A percentile compares a stretch with the other conserved stretches of the same genome.
Conservation (phyloP, 2,329 filamentous ascomycete species). For the Mariannaea sp. region DNA sequence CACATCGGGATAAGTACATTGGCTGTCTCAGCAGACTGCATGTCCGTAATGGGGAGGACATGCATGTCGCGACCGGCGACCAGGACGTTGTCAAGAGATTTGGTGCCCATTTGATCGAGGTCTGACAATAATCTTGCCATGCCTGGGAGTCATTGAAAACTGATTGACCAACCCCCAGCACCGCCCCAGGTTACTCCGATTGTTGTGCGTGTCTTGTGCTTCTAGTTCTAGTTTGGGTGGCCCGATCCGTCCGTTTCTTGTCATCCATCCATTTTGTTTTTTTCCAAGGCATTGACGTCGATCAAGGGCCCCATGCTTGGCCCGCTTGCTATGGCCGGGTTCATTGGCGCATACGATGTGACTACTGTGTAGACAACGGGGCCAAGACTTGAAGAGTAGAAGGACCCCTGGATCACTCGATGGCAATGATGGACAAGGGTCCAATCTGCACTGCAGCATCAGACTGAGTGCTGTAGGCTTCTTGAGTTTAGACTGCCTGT, state of each 20-base stretch:
- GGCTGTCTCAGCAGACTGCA: background rate
- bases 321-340: background rate
- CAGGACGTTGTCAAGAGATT: constrained; percentile 1
- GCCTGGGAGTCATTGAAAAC: background rate
- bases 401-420: constrained; percentile 9
- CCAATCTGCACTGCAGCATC: background rate
- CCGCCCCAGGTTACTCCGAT: background rate
- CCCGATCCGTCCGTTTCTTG: constrained; percentile 1
- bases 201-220: background rate
- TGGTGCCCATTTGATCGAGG: constrained; percentile 4
- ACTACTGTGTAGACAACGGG: constrained; percentile 11
- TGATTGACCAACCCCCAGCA: too few species aligned
- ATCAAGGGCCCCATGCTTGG: constrained; percentile 4
- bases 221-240: background rate
- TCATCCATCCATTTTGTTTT: background rate
- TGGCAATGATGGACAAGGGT: constrained; percentile 10
- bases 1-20: background rate
- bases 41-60: background rate
- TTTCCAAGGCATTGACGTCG: constrained; percentile 5
- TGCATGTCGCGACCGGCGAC: constrained; percentile 6
- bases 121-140: constrained; percentile 2
- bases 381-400: background rate
- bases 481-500: constrained; percentile 7
- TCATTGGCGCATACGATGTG: constrained; percentile 3
- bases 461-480: background rate